These are phyloP conservation scores for Cronartium ribicola DNA, from an alignment of 1,284 basidiomycete species.

Conservation along the genomic window DNA sequence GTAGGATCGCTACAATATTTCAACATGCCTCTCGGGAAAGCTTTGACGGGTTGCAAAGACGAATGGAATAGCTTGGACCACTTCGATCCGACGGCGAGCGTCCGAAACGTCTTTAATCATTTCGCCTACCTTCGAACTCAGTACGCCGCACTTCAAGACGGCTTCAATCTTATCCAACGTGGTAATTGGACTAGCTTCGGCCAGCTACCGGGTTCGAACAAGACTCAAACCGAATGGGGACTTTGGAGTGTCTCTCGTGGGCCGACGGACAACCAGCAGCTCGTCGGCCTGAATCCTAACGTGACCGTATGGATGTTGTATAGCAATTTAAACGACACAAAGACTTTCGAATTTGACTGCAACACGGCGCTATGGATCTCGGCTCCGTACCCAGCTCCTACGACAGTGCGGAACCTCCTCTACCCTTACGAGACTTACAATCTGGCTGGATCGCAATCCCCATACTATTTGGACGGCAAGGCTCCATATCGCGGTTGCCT, in stretches of 20 bases:
- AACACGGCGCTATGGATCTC: conserved; percentile 47
- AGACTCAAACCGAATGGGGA: conserved; percentile 73
- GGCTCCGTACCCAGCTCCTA: conserved; percentile 66
- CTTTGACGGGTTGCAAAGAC: conserved; percentile 73
- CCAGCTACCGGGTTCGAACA: conserved; percentile 73
- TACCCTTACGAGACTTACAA: conserved; percentile 73
- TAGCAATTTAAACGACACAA: conserved; percentile 34
- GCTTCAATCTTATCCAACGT: conserved; percentile 69
- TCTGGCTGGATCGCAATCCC: conserved; percentile 62
- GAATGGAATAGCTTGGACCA: conserved; percentile 85
- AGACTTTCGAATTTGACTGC: conserved; percentile 52
- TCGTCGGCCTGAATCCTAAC: conserved; percentile 59
- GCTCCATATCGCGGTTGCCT: conserved; percentile 72
- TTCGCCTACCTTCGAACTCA: conserved; percentile 65
- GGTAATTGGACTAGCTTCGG: conserved; percentile 77
- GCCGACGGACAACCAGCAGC: conserved; percentile 17
- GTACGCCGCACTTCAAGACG: conserved; percentile 74
- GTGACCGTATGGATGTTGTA: conserved; percentile 49
- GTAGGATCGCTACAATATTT: conserved; percentile 84
- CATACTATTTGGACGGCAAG: conserved; percentile 59
- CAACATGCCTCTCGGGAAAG: conserved; percentile 74
- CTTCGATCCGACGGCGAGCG: conserved; percentile 80
- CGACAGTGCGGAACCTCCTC: conserved; percentile 67
- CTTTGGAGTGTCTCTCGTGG: conserved; percentile 66
- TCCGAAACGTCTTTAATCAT: conserved; percentile 67